Evolutionary conservation across 768 basidiomycete species (phyloP).

Genomic region (Boletus pseudo-olivaceus): DNA sequence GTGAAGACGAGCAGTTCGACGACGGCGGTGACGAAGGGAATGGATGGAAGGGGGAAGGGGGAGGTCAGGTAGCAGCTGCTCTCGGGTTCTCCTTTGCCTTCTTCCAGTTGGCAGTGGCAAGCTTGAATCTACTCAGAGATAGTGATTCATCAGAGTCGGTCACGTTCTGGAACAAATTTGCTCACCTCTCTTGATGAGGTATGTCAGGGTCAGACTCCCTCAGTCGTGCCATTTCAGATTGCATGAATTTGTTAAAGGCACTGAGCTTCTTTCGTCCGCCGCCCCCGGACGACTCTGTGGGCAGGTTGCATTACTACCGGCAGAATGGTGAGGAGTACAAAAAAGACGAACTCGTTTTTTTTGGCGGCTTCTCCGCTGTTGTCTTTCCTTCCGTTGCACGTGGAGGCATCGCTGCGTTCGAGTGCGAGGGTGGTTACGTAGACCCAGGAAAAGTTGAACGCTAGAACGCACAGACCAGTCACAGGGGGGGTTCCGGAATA

Average conservation of each 20-base stretch:
- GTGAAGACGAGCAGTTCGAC: constrained; percentile 11
- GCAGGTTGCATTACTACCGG: constrained; percentile 9
- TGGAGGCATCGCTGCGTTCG: constrained; percentile 39
- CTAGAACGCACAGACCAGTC: constrained; percentile 26
- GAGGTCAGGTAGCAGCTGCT: constrained; percentile 26
- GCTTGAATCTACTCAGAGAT: constrained; percentile 52
- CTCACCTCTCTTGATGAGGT: constrained; percentile 68
- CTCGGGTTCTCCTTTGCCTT: constrained; percentile 66
- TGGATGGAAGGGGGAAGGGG: not conserved
- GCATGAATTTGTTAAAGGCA: constrained; percentile 78
- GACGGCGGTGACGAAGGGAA: constrained; percentile 1
- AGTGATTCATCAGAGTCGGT: not conserved
- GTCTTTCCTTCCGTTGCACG: constrained; percentile 38
- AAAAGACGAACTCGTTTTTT: constrained; percentile 48
- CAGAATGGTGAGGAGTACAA: constrained; percentile 12
- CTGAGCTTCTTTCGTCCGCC: constrained; percentile 60
- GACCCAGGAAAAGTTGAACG: constrained; percentile 15
- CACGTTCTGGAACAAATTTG: not conserved
- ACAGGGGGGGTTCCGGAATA: constrained; percentile 27
- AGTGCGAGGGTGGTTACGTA: constrained; percentile 7
- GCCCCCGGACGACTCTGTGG: constrained; percentile 50
- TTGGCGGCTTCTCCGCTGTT: constrained; percentile 45
- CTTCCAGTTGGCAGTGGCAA: constrained; percentile 77
- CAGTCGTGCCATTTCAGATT: constrained; percentile 73
- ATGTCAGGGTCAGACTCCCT: constrained; percentile 74